Percentiles rank a stretch among this genome's conserved stretches.
Conservation (phyloP, 2,329 filamentous ascomycete genomes). For the Aaosphaeria arxii region DNA sequence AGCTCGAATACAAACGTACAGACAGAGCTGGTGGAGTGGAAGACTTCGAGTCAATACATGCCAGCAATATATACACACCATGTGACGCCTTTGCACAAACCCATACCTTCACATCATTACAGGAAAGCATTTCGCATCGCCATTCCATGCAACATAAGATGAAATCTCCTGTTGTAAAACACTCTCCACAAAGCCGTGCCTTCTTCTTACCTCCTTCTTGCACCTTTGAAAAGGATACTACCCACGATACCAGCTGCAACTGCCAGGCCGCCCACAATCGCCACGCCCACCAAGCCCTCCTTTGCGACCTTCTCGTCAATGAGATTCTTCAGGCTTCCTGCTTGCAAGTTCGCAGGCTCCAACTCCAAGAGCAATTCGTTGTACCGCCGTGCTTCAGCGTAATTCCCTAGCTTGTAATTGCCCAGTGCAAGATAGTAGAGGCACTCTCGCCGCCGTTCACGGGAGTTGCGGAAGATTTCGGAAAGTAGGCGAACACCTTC, state of each 20-base stretch:
- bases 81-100: no score
- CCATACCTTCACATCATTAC: no score
- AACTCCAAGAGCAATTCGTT: conserved; percentile 90
- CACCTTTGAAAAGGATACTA: conserved; percentile 76
- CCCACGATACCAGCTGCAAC: conserved; percentile 92
- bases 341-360: conserved; percentile 89
- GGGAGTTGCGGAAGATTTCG: conserved; percentile 92
- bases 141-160: no score
- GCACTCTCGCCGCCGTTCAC: conserved; percentile 92
- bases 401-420: conserved; percentile 98
- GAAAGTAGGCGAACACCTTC: conserved; percentile 89
- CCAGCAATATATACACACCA: no score
- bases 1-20: no score
- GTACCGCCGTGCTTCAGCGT: conserved; percentile 88
- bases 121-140: no score
- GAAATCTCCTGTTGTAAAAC: no score
- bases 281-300: conserved; percentile 90
- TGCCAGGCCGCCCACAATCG: conserved; percentile 89
- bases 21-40: no score
- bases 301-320: conserved; percentile 96
- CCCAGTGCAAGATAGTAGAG: conserved; percentile 97
- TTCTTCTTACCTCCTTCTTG: conserved; percentile 54
- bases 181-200: not conserved
- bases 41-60: no score
- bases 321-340: conserved; percentile 76